A percentile compares a stretch with the other conserved stretches of the same genome.
Evolutionary conservation across 495 filamentous ascomycete genomes (phyloP).

Genomic region (Penicillium herquei): DNA sequence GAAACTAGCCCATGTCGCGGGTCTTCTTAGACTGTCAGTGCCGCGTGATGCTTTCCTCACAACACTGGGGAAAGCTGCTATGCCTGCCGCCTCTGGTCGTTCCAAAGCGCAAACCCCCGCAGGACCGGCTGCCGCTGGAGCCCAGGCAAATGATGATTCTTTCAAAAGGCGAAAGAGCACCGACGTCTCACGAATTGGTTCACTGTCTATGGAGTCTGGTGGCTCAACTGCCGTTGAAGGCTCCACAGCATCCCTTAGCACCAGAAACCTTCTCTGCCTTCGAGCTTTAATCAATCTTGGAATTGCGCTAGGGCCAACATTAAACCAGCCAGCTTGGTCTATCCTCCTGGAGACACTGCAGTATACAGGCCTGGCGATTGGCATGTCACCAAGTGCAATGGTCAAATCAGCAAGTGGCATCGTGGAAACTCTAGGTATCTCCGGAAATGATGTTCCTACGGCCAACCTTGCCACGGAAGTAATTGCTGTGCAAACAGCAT

Average conservation of each 20-base stretch:
- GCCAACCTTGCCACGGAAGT: conserved; percentile 74
- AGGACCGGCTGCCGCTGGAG: conserved; percentile 11
- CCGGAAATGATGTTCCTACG: conserved; percentile 46
- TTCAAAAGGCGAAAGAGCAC: conserved; percentile 43
- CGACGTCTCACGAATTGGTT: conserved; percentile 18
- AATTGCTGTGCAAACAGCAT: conserved; percentile 84
- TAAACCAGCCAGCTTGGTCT: conserved; percentile 75
- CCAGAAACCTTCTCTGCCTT: conserved; percentile 84
- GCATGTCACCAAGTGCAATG: conserved; percentile 46
- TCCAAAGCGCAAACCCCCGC: conserved; percentile 35
- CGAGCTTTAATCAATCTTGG: conserved; percentile 89
- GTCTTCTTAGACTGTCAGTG: conserved; percentile 76
- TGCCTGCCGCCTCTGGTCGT: conserved; percentile 65
- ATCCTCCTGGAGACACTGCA: conserved; percentile 90
- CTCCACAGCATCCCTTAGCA: conserved; percentile 61
- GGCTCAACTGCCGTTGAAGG: conserved; percentile 21
- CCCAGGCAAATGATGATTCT: conserved; percentile 19
- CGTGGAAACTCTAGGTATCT: conserved; percentile 24
- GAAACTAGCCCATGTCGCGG: conserved; percentile 92
- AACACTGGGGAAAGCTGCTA: conserved; percentile 86
- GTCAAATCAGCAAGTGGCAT: conserved; percentile 29
- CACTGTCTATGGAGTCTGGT: conserved; percentile 21
- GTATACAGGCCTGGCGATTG: conserved; percentile 84
- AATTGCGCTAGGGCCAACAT: conserved; percentile 86
- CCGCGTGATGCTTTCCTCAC: conserved; percentile 94